Evolutionary conservation across 2,329 filamentous ascomycete species (phyloP).

Genomic region (Colletotrichum sp.): DNA sequence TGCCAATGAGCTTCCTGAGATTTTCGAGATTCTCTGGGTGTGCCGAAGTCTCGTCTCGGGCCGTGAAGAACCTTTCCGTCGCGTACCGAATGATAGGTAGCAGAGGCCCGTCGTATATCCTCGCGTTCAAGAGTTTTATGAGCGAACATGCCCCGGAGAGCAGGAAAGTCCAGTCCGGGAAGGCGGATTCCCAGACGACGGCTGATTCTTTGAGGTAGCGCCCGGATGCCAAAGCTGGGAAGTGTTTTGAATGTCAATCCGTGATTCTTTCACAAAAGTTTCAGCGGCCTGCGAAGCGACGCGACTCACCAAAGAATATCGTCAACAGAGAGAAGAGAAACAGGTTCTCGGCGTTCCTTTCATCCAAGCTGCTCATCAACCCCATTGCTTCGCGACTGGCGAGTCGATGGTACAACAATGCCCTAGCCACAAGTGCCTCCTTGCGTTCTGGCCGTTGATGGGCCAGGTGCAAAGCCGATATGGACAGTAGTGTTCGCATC

Average conservation of each 20-base stretch:
- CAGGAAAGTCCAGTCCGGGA: conserved; percentile 36
- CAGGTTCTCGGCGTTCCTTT: conserved; percentile 26
- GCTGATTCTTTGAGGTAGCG: conserved; percentile 32
- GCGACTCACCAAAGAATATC: conserved; percentile 32
- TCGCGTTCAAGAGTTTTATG: conserved; percentile 23
- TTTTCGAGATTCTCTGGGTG: conserved; percentile 15
- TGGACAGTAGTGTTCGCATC: conserved; percentile 53
- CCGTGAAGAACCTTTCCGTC: conserved; percentile 23
- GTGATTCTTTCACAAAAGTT: too few species aligned
- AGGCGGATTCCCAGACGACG: conserved; percentile 29
- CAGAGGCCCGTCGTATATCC: conserved; percentile 16
- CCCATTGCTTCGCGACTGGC: conserved; percentile 21
- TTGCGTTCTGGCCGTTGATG: conserved; percentile 39
- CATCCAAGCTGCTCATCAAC: conserved; percentile 19
- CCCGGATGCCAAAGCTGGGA: conserved; percentile 27
- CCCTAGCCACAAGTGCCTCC: conserved; percentile 37
- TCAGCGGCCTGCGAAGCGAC: too few species aligned
- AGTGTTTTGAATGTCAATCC: too few species aligned
- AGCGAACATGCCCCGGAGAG: conserved; percentile 32
- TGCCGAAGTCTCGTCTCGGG: neutral
- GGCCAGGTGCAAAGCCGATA: conserved; percentile 56
- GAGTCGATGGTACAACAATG: conserved; percentile 14
- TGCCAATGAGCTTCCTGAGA: conserved; percentile 21
- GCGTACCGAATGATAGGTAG: conserved; percentile 26
- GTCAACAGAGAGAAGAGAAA: conserved; percentile 36